Base-by-base conservation (phyloP, 371 early-diverging fungal species). In the Mortierella sp. region DNA sequence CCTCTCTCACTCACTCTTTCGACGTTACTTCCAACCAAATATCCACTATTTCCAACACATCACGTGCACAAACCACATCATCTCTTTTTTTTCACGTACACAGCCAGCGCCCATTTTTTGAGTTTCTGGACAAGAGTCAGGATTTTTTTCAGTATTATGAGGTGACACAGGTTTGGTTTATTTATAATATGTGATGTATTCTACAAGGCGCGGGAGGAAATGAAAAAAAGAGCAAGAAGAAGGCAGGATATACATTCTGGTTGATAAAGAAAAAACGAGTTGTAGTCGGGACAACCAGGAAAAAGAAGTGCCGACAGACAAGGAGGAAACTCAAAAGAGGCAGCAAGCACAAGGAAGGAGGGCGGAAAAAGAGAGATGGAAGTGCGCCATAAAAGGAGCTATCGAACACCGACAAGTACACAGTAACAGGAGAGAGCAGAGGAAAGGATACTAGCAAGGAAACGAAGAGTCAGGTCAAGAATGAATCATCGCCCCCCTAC, bases 161-260 rank as follows among this genome's bases (percentile, higher is more conserved):
- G 26, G 22, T 43, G 50, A 64, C 13, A 52, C 53, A 24, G 37
- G 67, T 66, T 66, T n/a, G 39, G 24, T 40, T 75, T 9, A 22
- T 48, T 52, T 58, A 55, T 41, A 58, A 24, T 53, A 24, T 22
- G 43, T 13, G 19, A 34, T 19, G n/a, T 66, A 73, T 58, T 67
- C 67, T 73, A 73, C 66, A 73, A 39, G 68, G 58, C 58, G 37
- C 26, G 43, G 41, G 37, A 31, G 19, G 53, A 66, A n/a, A 55
- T 19, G 45, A 53, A 24, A 58, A 29, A 31, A 37, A 52, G 43
- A 19, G 45, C 26, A 55, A 45, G 64, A 11, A 10, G n/a, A 63
- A 39, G 47, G 29, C 31, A 44, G 69, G 71, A 76, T 71, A 64
- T 76, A 58, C 68, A 77, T 45, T 71, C 45, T 48, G 73, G 44